Percentiles rank a stretch among this genome's conserved stretches.
phyloP scores from a whole-genome alignment of 2,329 filamentous ascomycete genomes.

The Amauroascus niger region DNA sequence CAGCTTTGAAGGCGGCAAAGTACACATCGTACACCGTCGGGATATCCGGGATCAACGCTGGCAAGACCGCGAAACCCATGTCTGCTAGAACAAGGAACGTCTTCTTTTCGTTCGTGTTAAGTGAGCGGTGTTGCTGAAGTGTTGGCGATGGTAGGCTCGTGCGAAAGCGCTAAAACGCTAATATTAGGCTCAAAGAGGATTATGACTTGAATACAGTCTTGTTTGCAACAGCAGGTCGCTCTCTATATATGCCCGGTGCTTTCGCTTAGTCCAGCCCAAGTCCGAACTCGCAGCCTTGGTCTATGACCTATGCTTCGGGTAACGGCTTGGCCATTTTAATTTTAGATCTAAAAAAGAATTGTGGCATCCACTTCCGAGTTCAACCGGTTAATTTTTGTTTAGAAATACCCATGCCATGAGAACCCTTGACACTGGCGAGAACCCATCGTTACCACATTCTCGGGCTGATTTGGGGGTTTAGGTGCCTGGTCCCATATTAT shows the following conservation, averaged over 20 bases:
- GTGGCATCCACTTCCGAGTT: not conserved
- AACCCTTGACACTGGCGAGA: not conserved
- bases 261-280: not conserved
- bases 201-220: not conserved
- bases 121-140: not conserved
- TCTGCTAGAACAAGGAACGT: not conserved
- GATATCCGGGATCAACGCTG: conserved; percentile 41
- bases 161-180: not conserved
- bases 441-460: not conserved
- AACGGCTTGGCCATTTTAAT: not conserved
- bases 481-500: too few relatives aligned
- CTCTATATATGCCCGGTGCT: not conserved
- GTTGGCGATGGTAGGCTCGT: not conserved
- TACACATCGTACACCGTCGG: conserved; percentile 40
- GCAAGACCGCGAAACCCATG: conserved; percentile 37
- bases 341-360: not conserved
- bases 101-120: not conserved
- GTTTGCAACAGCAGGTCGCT: not conserved
- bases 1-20: conserved; percentile 38
- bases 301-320: not conserved
- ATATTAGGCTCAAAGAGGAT: not conserved
- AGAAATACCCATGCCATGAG: not conserved
- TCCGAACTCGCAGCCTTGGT: not conserved
- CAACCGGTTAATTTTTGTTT: not conserved
- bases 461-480: too few relatives aligned